These are phyloP conservation scores for Metschnikowia baotianmanensis DNA, from an alignment of 805 yeast species.

Conservation along the genomic window DNA sequence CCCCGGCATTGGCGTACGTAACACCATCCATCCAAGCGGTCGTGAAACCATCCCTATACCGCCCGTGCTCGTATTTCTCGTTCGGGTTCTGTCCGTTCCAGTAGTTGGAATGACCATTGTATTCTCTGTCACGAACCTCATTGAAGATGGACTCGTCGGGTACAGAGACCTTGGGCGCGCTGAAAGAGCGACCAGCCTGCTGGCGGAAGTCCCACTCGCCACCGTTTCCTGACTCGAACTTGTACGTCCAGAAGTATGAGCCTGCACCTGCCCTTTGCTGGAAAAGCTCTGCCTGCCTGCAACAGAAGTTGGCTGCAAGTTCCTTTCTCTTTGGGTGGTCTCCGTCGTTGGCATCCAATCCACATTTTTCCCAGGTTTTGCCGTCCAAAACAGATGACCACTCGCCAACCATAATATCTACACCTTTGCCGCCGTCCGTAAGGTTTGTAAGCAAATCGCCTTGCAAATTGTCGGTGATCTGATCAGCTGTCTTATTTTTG, in stretches of 20 bases:
- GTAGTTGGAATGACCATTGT: constrained; percentile 53
- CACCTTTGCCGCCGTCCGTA: constrained; percentile 41
- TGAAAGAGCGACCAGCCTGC: constrained; percentile 52
- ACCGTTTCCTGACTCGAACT: constrained; percentile 84
- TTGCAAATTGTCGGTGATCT: constrained; percentile 58
- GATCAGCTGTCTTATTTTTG: constrained; percentile 58
- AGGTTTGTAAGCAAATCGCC: constrained; percentile 49
- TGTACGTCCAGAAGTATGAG: constrained; percentile 85
- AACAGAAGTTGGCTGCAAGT: constrained; percentile 62
- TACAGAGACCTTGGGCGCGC: constrained; percentile 21
- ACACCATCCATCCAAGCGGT: constrained; percentile 72
- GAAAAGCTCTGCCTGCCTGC: constrained; percentile 48
- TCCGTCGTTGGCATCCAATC: constrained; percentile 18
- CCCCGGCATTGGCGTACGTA: constrained; percentile 66
- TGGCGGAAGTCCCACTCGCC: constrained; percentile 95
- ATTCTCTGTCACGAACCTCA: constrained; percentile 35
- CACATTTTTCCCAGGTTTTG: constrained; percentile 62
- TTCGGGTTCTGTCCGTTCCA: constrained; percentile 63
- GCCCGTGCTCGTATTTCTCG: constrained; percentile 72
- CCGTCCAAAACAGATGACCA: constrained; percentile 85
- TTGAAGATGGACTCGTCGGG: constrained; percentile 45
- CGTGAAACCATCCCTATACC: constrained; percentile 75
- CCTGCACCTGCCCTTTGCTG: constrained; percentile 62
- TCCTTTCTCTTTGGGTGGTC: constrained; percentile 45
- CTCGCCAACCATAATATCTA: constrained; percentile 83